Evolutionary conservation across 23 red algal species (phyloP), one percentile per base, ranked within the genome.

Genomic region (Cyanidiococcus yangmingshanensis): DNA sequence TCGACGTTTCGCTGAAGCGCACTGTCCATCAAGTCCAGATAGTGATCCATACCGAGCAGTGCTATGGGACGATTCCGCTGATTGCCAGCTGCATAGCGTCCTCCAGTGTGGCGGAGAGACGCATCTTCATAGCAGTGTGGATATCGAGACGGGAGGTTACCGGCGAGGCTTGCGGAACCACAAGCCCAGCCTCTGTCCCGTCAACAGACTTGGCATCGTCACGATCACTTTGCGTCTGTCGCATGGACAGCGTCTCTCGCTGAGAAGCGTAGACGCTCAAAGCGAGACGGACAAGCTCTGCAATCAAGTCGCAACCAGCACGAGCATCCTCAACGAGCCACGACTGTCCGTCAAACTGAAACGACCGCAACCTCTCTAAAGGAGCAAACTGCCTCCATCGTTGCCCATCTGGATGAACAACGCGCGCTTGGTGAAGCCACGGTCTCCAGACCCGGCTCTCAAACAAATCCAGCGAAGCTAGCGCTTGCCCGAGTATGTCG

Each of bases 11-110:
- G 63, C 27, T 32, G 63, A 25, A 29, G 7, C 3, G n/a, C 21
- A 7, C 21, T 25, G 32, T 71, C 63, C 63, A 71, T 2, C 63
- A 71, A 25, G 63, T 71, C 63, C 27, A 71, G 63, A 30, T 71
- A 71, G 7, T 32, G 63, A 25, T 71, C 63, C 63, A 71, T 12
- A 29, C 63, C 63, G 63, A 32, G 63, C n/a, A 71, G 12, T 7
- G 7, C 32, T 7, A 71, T 29, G n/a, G 63, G 63, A 25, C 16
- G 16, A 7, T 71, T 35, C 63, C 12, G 45, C 45, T 15, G 21
- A 54, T 21, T 21, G 45, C 45, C 45, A 54, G 45, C 45, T 54
- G 45, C 45, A 54, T 21, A 54, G 45, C 45, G 21, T 54, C 45
- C 45, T 54, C 45, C 7, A 54, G 45, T 54, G 45, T 21, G 21